phyloP scores from a whole-genome alignment of 768 basidiomycete species.

The Hygrocybe coccinea region DNA sequence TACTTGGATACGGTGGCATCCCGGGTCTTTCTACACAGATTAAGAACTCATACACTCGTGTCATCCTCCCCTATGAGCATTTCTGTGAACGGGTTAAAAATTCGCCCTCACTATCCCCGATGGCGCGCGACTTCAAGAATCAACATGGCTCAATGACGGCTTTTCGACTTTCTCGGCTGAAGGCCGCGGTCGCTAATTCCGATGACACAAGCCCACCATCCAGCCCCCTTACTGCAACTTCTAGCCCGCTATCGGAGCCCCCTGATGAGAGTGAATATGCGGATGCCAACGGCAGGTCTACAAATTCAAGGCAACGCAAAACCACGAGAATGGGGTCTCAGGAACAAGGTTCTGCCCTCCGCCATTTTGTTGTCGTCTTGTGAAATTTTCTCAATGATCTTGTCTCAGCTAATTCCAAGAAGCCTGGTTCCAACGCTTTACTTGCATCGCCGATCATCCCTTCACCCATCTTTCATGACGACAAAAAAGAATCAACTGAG shows the following conservation, averaged over 20 bases:
- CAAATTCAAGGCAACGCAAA: constrained; percentile 44
- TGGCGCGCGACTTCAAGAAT: constrained; percentile 49
- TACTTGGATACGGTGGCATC: constrained; percentile 77
- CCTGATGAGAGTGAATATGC: constrained; percentile 70
- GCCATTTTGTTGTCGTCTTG: constrained; percentile 26
- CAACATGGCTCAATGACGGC: constrained; percentile 41
- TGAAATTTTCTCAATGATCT: constrained; percentile 7
- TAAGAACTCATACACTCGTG: constrained; percentile 82
- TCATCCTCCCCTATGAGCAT: constrained; percentile 94
- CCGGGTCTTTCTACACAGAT: constrained; percentile 83
- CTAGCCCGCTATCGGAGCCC: constrained; percentile 74
- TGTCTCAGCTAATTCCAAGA: constrained; percentile 35
- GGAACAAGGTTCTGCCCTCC: constrained; percentile 41
- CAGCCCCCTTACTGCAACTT: constrained; percentile 72
- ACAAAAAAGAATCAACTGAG: constrained; percentile 47
- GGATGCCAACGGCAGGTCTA: constrained; percentile 45
- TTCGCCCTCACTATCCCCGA: constrained; percentile 48
- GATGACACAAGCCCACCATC: constrained; percentile 58
- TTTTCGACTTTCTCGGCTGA: constrained; percentile 33
- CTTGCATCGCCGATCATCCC: constrained; percentile 36
- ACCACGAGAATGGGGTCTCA: constrained; percentile 49
- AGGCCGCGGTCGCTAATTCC: constrained; percentile 30
- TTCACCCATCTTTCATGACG: constrained; percentile 47
- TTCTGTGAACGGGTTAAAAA: constrained; percentile 75
- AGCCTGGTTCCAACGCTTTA: constrained; percentile 21